Base-by-base conservation (phyloP, 1,284 basidiomycete genomes). In the Ganoderma resinaceum region DNA sequence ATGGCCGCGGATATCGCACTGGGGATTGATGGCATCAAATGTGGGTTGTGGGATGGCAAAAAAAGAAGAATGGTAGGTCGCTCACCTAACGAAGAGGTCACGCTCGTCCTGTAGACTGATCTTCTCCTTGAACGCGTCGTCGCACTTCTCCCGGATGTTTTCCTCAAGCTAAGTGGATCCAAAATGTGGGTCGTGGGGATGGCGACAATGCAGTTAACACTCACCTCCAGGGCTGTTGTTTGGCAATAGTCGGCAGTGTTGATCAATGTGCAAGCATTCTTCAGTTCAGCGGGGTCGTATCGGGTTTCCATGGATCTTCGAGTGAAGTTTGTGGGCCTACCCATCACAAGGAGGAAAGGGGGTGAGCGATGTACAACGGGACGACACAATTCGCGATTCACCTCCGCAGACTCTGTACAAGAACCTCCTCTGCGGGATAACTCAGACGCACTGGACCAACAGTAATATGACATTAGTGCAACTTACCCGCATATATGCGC, bases 241-340 rank as follows among this genome's bases (percentile, higher is more conserved):
- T 96, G 93, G 79, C 98, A 99, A 80, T 99, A 99, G 76, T 99
- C 97, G 2, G 97, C 97, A 0, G 98, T 99, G 77, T 99, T 99
- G 77, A 99, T 91, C 29, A 98, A 83, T 23, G 95, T 83, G 76
- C 94, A 96, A 0, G 94, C 90, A 71, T 93, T 94, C 73, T 90
- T 91, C 42, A 98, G 79, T 69, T 96, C 91, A 14, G 85, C 83
- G 5, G 87, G 72, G 76, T 96, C 95, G 40, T 89, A 86, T n/a
- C 92, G 87, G 1, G 89, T 87, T 63, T 98, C 96, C 18, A 85
- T 82, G 0, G 95, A 96, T 72, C 86, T 88, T 6, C 95, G 89
- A 64, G 82, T 80, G 68, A 78, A 73, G 11, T 67, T 60, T 33
- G 67, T 66, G 61, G 82, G 81, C 62, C 85, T 86, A 11, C 11